Evolutionary conservation across 2,329 filamentous ascomycete species (phyloP).

Genomic region (Thelonectria olida): DNA sequence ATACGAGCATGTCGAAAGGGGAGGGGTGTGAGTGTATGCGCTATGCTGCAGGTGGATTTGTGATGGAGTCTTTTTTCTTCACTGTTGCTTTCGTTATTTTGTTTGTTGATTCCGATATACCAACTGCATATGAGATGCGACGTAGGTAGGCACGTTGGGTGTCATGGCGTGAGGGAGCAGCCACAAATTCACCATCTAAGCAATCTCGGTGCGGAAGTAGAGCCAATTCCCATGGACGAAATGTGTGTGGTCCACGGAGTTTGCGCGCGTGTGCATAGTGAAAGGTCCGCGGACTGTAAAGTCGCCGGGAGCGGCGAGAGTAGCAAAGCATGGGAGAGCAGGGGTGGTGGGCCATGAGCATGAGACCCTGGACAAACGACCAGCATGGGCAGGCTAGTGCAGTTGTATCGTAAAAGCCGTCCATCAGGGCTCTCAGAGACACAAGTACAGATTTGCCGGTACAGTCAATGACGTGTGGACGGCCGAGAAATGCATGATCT

Average conservation of each 20-base stretch:
- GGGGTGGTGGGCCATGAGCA: neutral
- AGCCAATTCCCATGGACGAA: neutral
- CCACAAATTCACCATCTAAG: neutral
- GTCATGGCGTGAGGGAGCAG: neutral
- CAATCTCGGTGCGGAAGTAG: slow-evolving; percentile 8
- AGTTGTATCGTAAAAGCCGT: neutral
- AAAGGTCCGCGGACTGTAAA: slow-evolving; percentile 10
- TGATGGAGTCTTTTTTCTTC: no score
- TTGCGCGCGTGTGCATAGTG: slow-evolving; percentile 2
- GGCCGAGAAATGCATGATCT: slow-evolving; percentile 26
- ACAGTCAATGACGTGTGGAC: slow-evolving; percentile 30
- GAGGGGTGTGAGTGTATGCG: neutral
- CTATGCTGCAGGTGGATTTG: neutral
- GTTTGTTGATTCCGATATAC: no score
- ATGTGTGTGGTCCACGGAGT: neutral
- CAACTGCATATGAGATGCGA: no score
- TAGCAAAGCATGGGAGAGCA: no score
- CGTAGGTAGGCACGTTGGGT: neutral
- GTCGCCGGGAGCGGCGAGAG: neutral
- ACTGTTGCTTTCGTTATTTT: no score
- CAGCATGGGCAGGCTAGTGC: neutral
- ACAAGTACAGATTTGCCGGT: slow-evolving; percentile 17
- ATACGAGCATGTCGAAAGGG: neutral
- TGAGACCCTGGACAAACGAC: neutral
- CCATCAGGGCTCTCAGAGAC: neutral